Base-by-base conservation (phyloP, 192 early-diverging fungal genomes). In the Ramicandelaber brevisporus region DNA sequence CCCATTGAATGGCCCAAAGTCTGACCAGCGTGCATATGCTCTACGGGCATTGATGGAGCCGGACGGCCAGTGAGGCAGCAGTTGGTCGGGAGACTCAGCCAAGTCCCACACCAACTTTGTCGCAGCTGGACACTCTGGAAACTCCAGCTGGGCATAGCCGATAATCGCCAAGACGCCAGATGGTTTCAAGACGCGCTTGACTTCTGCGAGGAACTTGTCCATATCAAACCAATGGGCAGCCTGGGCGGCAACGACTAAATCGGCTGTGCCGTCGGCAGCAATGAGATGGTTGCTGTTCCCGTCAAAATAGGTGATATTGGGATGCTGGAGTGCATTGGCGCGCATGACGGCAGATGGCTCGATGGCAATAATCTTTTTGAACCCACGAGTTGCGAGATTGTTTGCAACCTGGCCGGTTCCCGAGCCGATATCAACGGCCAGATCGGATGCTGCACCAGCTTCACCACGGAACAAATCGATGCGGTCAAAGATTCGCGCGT, bases 321-420 rank as follows among this genome's bases (percentile, higher is more conserved):
- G 5, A 11, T 33, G 19, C 6, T 34, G 24, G 25, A 43, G 53
- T 21, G 53, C 54, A 11, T 37, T 38, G 14, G 38, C 17, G 4
- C 50, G 41, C 56, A 59, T 59, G 17, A 18, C 31, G 1, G 25
- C 27, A 2, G 56, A 59, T 2, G 53, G 38, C 19, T 59, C 56
- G 1, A 41, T 37, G 4, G 46, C 56, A 22, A 53, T 21, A 5
- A 59, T 50, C 21, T 31, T 29, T 17, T 27, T 30, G 19, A 43
- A 39, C 7, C 20, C 30, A 4, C 31, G 36, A 19, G 36, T 37
- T 13, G 48, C 42, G 36, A 45, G 49, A 15, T 40, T 5, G 17
- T 30, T 46, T 2, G 50, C 46, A 41, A 58, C 42, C 21, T 49
- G 46, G 3, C 56, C 56, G 1, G 56, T 59, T 3, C 56, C 56